Base-by-base conservation (phyloP, 1,284 basidiomycete species). In the Lignosus rhinocerotis region DNA sequence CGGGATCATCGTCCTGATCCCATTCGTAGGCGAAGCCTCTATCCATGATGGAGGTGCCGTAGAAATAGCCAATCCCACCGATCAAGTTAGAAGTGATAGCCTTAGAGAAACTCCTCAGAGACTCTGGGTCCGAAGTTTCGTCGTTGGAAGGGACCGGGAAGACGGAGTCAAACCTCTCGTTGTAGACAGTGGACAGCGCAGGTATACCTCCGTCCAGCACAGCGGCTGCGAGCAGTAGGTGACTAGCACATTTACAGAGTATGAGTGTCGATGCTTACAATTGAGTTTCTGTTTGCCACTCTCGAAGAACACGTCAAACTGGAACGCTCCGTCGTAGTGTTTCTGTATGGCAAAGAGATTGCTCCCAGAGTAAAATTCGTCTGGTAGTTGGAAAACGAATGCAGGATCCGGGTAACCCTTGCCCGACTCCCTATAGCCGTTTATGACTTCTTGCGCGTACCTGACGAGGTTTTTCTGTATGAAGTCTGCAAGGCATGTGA, bases 21-120 rank as follows among this genome's bases (percentile, higher is more conserved):
- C 94, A 94, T 67, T 96, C 93, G 66, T 90, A 91, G 11, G 88
- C 83, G 69, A 94, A 94, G 33, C 86, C 84, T 45, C 85, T 80
- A 71, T 98, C 92, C 16, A 96, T 84, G 62, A 98, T 88, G 0
- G 93, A 94, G 3, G 82, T 84, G n/a, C 95, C 95, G 66, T 95
- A 90, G 73, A 94, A 98, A 75, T 96, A 98, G 11, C 96, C 95
- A 47, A 98, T 87, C 39, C 95, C 95, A 51, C 93, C 95, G 12
- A 96, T 74, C 45, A 97, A 81, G 70, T 94, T 96, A 0, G 95
- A 90, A 0, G 93, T 95, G 60, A 96, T 84, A 14, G 89, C 88
- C 68, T 91, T 90, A 1, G 94, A 96, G 70, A 96, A 96, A 0
- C 76, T 77, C 57, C 86, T 76, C 17, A 92, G 72, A n/a, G 78